These are phyloP conservation scores for Hypoxylon lienhwacheense DNA, from an alignment of 495 filamentous ascomycete genomes.

Conservation along the genomic window DNA sequence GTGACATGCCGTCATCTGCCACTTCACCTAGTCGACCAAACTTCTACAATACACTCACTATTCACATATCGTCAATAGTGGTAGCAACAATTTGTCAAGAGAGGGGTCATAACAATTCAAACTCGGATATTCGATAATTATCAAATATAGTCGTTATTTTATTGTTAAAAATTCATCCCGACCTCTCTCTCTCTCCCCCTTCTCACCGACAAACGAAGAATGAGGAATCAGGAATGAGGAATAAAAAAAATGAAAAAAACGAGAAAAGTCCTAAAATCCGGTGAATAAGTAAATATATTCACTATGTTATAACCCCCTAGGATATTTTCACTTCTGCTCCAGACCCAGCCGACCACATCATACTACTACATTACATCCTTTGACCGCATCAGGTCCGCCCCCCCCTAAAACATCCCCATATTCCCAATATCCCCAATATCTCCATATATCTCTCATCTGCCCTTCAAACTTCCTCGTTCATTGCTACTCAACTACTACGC, in stretches of 20 bases:
- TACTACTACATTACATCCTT: constrained; percentile 25
- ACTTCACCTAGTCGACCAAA: background rate
- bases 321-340: too few species aligned
- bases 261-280: too few species aligned
- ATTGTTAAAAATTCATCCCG: constrained; percentile 10
- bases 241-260: too few species aligned
- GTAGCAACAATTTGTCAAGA: constrained; percentile 22
- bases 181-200: too few species aligned
- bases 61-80: too few species aligned
- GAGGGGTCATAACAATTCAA: constrained; percentile 10
- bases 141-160: too few species aligned
- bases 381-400: constrained; percentile 20
- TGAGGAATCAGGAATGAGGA: too few species aligned
- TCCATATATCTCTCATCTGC: background rate
- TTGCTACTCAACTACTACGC: too few species aligned
- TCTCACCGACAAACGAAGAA: constrained; percentile 23
- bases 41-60: background rate
- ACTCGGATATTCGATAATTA: background rate
- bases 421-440: too few species aligned
- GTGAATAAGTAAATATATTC: too few species aligned
- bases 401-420: constrained; percentile 12
- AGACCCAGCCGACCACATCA: constrained; percentile 30
- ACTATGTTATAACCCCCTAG: too few species aligned
- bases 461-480: too few species aligned
- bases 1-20: constrained; percentile 27